Evolutionary conservation across 2,329 filamentous ascomycete genomes (phyloP), one percentile per base, ranked within the genome.

Genomic region (Curvularia spicifera): DNA sequence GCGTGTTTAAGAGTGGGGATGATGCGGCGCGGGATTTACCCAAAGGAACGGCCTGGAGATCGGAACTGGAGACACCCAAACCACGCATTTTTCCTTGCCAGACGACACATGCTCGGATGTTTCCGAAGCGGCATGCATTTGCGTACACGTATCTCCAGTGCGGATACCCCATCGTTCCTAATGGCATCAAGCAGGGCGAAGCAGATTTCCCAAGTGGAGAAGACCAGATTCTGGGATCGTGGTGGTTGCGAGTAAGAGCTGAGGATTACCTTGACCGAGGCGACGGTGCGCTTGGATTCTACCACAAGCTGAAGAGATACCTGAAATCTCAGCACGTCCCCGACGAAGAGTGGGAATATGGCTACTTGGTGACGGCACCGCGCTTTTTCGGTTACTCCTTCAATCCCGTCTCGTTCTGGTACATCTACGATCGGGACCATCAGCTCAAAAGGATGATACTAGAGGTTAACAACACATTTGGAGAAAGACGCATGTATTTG

Each of bases 351-450:
- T 93, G 89, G 76, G 85, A 87, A 10, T 81, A 87, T 67, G 89
- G 87, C 0, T 92, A 91, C 66, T 79, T 93, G 4, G 80, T 91
- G 22, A 93, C 90, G 1, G 88, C 89, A 3, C 85, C 89, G 5
- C 83, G 83, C 29, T 89, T 91, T 60, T 72, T 91, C 5, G 87
- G 88, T 3, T 90, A 90, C 69, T 84, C 85, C 22, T 91, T 91
- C 76, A 93, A 91, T 66, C 89, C 89, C 0, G 87, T 90, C 2
- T 92, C 89, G 0, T 90, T 93, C 67, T 93, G 90, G 89, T 91
- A 92, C 64, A 82, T 93, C 2, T 93, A 93, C 71, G 83, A 86
- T 12, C 64, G 76, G 0, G 75, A 84, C 8, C 83, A 83, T 56
- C 75, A 82, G 5, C 79, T 93, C 13, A 83, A 80, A 24, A 87